Base-by-base conservation (phyloP, 345 rosid genomes). In the Draba incana region DNA sequence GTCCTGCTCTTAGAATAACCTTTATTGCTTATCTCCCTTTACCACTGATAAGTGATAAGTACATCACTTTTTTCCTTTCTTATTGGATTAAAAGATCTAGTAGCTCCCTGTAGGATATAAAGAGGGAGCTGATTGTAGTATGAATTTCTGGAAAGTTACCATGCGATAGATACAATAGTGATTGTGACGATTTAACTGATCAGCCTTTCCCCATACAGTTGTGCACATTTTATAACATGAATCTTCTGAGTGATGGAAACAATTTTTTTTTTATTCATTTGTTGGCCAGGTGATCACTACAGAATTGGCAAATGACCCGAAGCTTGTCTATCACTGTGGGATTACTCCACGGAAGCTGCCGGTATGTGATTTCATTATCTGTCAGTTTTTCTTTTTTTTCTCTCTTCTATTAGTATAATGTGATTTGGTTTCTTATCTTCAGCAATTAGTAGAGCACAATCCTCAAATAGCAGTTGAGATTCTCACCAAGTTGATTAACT, bases 381-480 rank as follows among this genome's bases (percentile, higher is more conserved):
- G 66, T 70, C 14, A 24, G 65, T 31, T 35, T 25, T 66, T 27
- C 10, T 7, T 10, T 51, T 16, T 59, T 9, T 33, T 74, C 44
- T 38, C 7, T 66, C 50, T 62, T 75, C 61, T 71, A 57, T 64
- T 52, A 11, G 20, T 20, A 20, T 20, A 20, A 20, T 69, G 53
- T 61, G n/a, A 62, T 50, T 60, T 44, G 41, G 37, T 70, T 33
- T 74, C 62, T 61, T 81, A 57, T 76, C 74, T 35, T 68, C 82
- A 94, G 99, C 98, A 89, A 74, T 81, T 94, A 82, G 98, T 94
- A 75, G 98, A 94, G 68, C 86, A 89, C 81, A 94, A 94, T 81
- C 95, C 96, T 39, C 83, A 88, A 13, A 89, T 92, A 80, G 98
- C 96, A 28, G 96, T 92, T 66, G 98, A 92, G 58, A 97, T 89